Conservation (phyloP, 345 rosid species). For the Eucalyptus polyanthemos region DNA sequence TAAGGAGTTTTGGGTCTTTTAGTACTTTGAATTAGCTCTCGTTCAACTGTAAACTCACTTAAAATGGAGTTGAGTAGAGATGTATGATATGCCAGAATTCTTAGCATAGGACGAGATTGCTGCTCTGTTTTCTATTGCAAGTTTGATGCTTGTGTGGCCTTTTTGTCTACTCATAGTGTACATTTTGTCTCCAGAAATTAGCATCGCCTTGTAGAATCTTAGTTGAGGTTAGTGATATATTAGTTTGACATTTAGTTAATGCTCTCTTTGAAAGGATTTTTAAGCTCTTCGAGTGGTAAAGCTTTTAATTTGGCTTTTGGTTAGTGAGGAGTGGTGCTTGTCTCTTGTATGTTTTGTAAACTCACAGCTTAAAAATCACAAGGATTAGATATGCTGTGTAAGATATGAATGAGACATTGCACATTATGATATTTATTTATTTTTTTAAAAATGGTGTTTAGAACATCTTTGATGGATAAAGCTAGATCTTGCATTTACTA, state of each 20-base stretch:
- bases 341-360: not conserved
- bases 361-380: not conserved
- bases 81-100: not conserved
- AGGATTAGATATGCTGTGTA: not conserved
- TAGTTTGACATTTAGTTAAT: not conserved
- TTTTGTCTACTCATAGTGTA: not conserved
- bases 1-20: not conserved
- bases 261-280: not conserved
- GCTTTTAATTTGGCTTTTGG: not conserved
- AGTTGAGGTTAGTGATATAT: too few relatives aligned
- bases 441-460: not conserved
- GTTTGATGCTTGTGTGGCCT: not conserved
- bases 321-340: not conserved
- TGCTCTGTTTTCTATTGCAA: fast-evolving
- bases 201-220: not conserved
- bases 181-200: not conserved
- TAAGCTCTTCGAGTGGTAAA: fast-evolving
- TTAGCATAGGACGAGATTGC: not conserved
- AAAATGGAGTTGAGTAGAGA: too few relatives aligned
- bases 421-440: too few relatives aligned
- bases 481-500: not conserved
- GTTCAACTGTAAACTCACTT: not conserved
- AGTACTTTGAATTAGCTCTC: not conserved
- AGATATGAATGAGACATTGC: not conserved
- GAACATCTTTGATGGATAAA: not conserved